Evolutionary conservation across 129 eudicot genomes (phyloP).

Genomic region (Flaveria ramosissima): DNA sequence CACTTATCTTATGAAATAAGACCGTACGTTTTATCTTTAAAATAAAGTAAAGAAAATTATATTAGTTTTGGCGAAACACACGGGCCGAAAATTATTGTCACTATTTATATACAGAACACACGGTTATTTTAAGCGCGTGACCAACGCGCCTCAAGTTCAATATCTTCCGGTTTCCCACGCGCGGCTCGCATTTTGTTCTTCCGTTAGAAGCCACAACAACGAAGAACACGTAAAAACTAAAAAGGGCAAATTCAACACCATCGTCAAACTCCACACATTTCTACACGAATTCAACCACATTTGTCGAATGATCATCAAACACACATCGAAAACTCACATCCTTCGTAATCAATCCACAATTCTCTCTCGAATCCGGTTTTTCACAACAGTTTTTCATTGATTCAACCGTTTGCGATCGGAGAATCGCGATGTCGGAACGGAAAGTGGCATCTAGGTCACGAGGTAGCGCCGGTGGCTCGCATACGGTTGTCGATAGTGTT

Average conservation of each 20-base stretch:
- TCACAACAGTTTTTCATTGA: slow-evolving; percentile 24
- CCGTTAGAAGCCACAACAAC: slow-evolving; percentile 26
- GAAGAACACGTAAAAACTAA: slow-evolving; percentile 27
- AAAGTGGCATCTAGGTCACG: slow-evolving; percentile 58
- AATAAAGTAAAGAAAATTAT: background rate
- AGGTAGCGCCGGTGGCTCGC: slow-evolving; percentile 32
- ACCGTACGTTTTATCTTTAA: too few relatives aligned
- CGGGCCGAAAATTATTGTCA: background rate
- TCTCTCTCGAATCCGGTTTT: background rate
- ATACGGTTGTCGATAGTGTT: slow-evolving; percentile 27
- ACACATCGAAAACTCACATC: background rate
- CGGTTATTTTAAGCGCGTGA: slow-evolving; percentile 12
- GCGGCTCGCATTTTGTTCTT: slow-evolving; percentile 11
- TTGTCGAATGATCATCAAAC: background rate
- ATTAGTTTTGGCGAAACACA: background rate
- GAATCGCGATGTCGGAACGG: slow-evolving; percentile 36
- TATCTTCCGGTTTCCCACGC: slow-evolving; percentile 24
- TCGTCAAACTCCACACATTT: slow-evolving; percentile 8
- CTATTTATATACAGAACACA: background rate
- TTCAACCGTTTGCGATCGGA: slow-evolving; percentile 41
- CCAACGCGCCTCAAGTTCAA: background rate
- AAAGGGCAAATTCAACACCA: slow-evolving; percentile 6
- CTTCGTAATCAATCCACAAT: background rate
- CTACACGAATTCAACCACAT: slow-evolving; percentile 36
- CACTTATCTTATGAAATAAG: too few relatives aligned